Conservation (phyloP, 768 basidiomycete species). For the Amanita inopinata region DNA sequence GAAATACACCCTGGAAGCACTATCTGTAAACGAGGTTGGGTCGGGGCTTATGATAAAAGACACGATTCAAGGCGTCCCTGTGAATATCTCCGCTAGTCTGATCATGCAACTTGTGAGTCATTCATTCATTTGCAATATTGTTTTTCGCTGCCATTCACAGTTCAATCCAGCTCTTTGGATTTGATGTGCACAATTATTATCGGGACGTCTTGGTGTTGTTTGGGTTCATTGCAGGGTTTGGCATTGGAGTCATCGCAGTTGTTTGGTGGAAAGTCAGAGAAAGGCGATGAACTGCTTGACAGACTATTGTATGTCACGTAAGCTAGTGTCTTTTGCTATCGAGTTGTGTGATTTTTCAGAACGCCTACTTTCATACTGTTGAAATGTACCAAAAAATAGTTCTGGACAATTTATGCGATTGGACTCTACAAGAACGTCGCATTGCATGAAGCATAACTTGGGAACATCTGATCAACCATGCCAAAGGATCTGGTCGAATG, state of each 20-base stretch:
- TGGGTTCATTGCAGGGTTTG: conserved; percentile 79
- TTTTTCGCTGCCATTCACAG: conserved; percentile 4
- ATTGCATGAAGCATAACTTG: too few species aligned
- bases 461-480: too few species aligned
- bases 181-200: conserved; percentile 74
- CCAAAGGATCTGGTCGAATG: too few species aligned
- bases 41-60: conserved; percentile 82
- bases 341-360: too few species aligned
- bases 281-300: conserved; percentile 54
- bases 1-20: conserved; percentile 76
- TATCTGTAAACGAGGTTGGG: conserved; percentile 87
- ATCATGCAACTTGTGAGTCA: conserved; percentile 75
- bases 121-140: background rate
- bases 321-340: too few species aligned
- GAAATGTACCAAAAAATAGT: background rate
- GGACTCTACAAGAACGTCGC: background rate
- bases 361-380: too few species aligned
- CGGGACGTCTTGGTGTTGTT: conserved; percentile 83
- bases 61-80: conserved; percentile 69
- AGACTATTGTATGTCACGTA: too few species aligned
- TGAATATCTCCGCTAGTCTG: conserved; percentile 67
- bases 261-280: conserved; percentile 78
- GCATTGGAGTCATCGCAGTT: conserved; percentile 54
- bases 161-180: conserved; percentile 70
- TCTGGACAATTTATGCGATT: too few species aligned